Base-by-base conservation (phyloP, 306 rosid species). In the Hylodesmum podocarpum region DNA sequence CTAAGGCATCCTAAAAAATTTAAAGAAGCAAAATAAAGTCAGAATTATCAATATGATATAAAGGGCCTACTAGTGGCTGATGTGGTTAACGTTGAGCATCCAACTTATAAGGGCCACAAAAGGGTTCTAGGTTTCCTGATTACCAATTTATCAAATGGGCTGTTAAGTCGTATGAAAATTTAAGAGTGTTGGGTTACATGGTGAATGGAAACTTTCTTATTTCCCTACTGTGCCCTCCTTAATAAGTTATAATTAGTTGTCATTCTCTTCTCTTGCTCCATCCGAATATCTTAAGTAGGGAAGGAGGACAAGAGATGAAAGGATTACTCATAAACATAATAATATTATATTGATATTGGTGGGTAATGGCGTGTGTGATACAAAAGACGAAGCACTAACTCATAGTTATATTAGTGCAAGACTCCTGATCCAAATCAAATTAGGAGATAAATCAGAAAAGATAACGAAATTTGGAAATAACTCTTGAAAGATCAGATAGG, bases 1-100 rank as follows among this genome's bases (percentile, higher is more conserved):
- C 96, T 81, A 93, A 87, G 76, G 96, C 98, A 89, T 91, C 96
- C 98, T 93, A 68, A 53, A 53, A 70, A 58, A 62, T 66, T 39
- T 51, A 66, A 88, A 82, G 66, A 13, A 58, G 67, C 18, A 53
- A 59, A 80, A 82, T 58, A 63, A 29, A 76, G 50, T 79, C 5
- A 74, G 24, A 57, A 62, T 40, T 12, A 12, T 34, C 50, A 22
- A 39, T 39, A 39, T 9, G 44, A 39, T 14, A 27, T 14, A 51
- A 66, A 51, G 37, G 75, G 43, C 62, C 75, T 40, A 54, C 25
- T 12, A 44, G 65, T 66, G 66, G 76, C 43, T 34, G 34, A 8
- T 12, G 27, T 24, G 36, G 19, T 27, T 40, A 53, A 79, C 16
- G 24, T n/a, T 68, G 70, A 44, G 51, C n/a, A 36, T 62, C 40